Base-by-base conservation (phyloP, 805 yeast species). In the Blastobotrys peoriensis region DNA sequence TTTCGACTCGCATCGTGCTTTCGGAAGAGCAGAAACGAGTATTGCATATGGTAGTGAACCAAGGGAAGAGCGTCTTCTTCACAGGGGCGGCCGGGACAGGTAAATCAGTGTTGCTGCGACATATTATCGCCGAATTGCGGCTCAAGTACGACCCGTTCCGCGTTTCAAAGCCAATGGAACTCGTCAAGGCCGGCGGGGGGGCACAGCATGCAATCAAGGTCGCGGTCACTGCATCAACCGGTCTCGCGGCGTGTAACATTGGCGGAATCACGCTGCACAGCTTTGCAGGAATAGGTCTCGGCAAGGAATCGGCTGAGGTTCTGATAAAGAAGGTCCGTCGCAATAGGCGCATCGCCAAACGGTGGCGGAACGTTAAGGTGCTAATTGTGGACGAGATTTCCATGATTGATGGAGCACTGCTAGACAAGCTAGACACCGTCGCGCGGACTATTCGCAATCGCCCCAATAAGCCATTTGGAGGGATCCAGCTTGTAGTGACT, bases 41-140 rank as follows among this genome's bases (percentile, higher is more conserved):
- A 18, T 70, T 86, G 8, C 75, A 78, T 6, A 63, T 85, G 43
- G 95, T 82, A 0, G 63, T 76, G 36, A 58, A 68, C 18, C 88
- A 94, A 0, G 36, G 48, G 2, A 66, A 69, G 15, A 86, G 82
- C 47, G 65, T 93, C 2, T 93, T 93, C 59, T 93, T 86, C 61
- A 93, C 98, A 0, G 98, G 98, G 41, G 87, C 97, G 27, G 98
- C 98, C 0, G 98, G 98, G 57, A 93, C 98, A 0, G 98, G 98
- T 59, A 93, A 93, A 60, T 91, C 98, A 1, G 83, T 93, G 3
- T 68, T 93, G n/a, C 66, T 93, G 41, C 73, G 78, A 41, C 78
- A 80, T 33, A 67, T 93, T 21, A 87, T 93, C 17, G 58, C 65
- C 16, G 69, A 71, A 21, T 64, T 87, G 40, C 63, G 64, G 16